Evolutionary conservation across 805 yeast genomes (phyloP).

Genomic region (Suhomyces sp.): DNA sequence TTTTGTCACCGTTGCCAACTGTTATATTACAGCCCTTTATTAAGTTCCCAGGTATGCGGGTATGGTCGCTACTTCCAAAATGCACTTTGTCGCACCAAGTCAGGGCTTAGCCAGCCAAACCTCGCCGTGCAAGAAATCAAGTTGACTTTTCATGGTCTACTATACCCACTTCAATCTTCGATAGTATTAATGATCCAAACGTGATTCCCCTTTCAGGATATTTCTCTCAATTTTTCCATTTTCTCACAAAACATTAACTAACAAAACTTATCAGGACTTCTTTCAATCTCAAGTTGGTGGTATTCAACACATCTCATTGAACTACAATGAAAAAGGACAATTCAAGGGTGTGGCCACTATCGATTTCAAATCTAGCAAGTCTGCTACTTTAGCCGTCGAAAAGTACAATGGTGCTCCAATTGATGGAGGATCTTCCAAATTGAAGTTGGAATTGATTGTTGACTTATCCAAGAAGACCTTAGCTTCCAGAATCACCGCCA

Average conservation of each 20-base stretch:
- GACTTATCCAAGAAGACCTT: constrained; percentile 81
- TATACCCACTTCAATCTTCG: too few species aligned
- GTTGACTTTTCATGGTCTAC: too few species aligned
- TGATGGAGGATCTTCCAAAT: constrained; percentile 77
- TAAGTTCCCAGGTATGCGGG: too few species aligned
- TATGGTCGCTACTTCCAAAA: too few species aligned
- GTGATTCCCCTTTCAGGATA: too few species aligned
- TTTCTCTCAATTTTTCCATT: constrained; percentile 4
- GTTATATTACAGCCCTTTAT: too few species aligned
- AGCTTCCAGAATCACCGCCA: constrained; percentile 68
- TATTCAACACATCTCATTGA: constrained; percentile 64
- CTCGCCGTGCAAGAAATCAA: too few species aligned
- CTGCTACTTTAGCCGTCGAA: constrained; percentile 76
- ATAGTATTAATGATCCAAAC: too few species aligned
- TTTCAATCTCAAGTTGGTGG: constrained; percentile 87
- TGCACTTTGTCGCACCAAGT: too few species aligned
- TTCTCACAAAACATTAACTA: constrained; percentile 18
- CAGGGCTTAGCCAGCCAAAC: too few species aligned
- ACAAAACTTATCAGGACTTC: constrained; percentile 65
- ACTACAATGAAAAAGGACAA: constrained; percentile 84
- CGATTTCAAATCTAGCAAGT: constrained; percentile 64
- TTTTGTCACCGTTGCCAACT: too few species aligned
- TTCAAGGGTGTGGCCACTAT: constrained; percentile 92
- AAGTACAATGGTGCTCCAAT: constrained; percentile 91
- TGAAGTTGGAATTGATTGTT: constrained; percentile 78